Evolutionary conservation across 805 yeast species (phyloP).

Genomic region (Ogataea paraovalis): DNA sequence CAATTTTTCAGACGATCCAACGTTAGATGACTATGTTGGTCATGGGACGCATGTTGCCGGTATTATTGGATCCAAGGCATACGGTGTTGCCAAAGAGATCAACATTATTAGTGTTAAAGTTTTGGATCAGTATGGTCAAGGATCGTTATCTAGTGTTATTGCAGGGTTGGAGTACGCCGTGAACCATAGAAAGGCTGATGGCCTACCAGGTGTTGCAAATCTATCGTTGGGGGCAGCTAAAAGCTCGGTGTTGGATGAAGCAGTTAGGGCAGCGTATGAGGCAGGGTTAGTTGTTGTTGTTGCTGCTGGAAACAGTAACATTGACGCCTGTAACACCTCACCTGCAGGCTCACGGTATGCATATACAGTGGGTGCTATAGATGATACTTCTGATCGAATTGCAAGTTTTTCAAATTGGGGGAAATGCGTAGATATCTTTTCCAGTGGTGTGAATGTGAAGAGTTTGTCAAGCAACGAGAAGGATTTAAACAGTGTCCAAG

Average conservation of each 20-base stretch:
- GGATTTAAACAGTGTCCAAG: constrained; percentile 22
- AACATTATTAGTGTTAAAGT: constrained; percentile 72
- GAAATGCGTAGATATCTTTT: constrained; percentile 79
- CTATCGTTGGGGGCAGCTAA: constrained; percentile 75
- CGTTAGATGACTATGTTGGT: constrained; percentile 67
- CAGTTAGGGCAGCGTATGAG: constrained; percentile 68
- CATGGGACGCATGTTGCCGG: constrained; percentile 97
- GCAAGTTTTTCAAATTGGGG: constrained; percentile 93
- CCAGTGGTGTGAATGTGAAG: constrained; percentile 70
- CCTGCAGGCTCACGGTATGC: constrained; percentile 77
- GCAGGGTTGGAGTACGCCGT: constrained; percentile 67
- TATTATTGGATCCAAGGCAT: constrained; percentile 69
- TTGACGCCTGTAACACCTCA: constrained; percentile 77
- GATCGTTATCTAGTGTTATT: constrained; percentile 61
- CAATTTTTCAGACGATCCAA: constrained; percentile 57
- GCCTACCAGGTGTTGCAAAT: constrained; percentile 61
- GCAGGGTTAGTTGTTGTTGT: constrained; percentile 70
- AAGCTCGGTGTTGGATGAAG: constrained; percentile 65
- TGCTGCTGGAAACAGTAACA: constrained; percentile 84
- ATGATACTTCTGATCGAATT: constrained; percentile 63
- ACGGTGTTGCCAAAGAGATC: constrained; percentile 77
- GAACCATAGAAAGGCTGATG: constrained; percentile 42
- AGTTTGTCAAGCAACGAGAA: constrained; percentile 43
- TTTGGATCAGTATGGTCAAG: constrained; percentile 63
- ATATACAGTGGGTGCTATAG: constrained; percentile 85